These are phyloP conservation scores for Centella asiatica DNA, from an alignment of 129 eudicot species.

Conservation along the genomic window DNA sequence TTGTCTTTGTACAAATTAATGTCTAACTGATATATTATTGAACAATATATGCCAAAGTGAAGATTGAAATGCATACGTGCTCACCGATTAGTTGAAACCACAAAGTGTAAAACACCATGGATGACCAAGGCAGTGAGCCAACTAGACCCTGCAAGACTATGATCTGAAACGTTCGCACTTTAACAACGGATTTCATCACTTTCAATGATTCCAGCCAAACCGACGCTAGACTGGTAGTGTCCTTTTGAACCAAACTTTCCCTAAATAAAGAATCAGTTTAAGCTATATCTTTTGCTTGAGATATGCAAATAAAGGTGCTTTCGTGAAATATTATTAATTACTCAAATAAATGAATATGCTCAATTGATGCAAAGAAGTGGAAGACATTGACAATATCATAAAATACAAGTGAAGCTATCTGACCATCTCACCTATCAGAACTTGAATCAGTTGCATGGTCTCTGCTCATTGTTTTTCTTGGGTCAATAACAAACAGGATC, in stretches of 20 bases:
- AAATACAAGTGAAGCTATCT: not conserved
- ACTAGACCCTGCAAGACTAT: conserved; percentile 94
- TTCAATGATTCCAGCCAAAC: conserved; percentile 75
- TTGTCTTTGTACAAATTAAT: too few relatives aligned
- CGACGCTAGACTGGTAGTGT: conserved; percentile 33
- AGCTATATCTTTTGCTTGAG: too few relatives aligned
- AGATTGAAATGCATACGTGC: conserved; percentile 23
- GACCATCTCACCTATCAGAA: conserved; percentile 49
- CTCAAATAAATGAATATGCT: not conserved
- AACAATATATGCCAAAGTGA: too few relatives aligned
- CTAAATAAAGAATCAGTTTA: conserved; percentile 22
- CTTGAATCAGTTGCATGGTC: conserved; percentile 21
- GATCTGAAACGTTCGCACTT: conserved; percentile 80
- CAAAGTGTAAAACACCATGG: conserved; percentile 80
- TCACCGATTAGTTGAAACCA: conserved; percentile 95
- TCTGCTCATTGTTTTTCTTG: conserved; percentile 27
- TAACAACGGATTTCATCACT: conserved; percentile 68
- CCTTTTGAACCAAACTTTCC: conserved; percentile 42
- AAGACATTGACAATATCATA: not conserved
- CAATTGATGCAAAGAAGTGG: too few relatives aligned
- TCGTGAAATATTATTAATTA: too few relatives aligned
- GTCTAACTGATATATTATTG: too few relatives aligned
- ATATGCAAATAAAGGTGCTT: too few relatives aligned
- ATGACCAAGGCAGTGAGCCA: conserved; percentile 95
- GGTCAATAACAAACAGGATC: conserved; percentile 70